Evolutionary conservation across 306 rosid genomes (phyloP), one percentile per base, ranked within the genome.

Genomic region (Casuarina cunninghamiana): DNA sequence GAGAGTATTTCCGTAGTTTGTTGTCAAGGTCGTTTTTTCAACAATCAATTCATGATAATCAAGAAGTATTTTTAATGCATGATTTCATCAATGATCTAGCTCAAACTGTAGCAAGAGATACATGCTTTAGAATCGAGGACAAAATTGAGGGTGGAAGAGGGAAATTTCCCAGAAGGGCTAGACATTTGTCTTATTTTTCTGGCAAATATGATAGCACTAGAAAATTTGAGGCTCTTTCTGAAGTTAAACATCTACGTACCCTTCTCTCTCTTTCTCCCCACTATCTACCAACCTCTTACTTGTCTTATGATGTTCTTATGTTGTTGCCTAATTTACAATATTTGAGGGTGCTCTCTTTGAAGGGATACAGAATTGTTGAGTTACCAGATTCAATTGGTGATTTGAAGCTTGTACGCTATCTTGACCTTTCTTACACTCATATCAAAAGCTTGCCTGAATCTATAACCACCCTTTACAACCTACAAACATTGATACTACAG

Each of bases 231-330:
- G 21, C 19, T 37, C 13, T 37, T 37, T 13, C 19, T 13, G 10
- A 54, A 13, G 0, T 63, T 10, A 37, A 0, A 38, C 1, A 97
- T 92, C 42, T 94, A 82, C 81, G 98, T 96, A 46, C 98, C 95
- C 71, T 92, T 32, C 81, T 94, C 77, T 79, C 69, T 38, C 69
- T 63, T 5, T 21, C 3, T 38, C 37, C 4, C 10, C 41, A 4
- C 3, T 0, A 32, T 90, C 6, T 90, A 90, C 96, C 97, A 87
- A 43, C 53, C 0, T 60, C 39, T 21, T 50, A 50, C 41, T 2
- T 67, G 74, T 10, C 78, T 45, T 11, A 6, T 1, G 42, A 51
- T 11, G 50, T 66, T 17, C 15, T 7, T 66, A 21, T 41, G 0
- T 5, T 77, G 17, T 5, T 77, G 2, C 75, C 74, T 1, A 44